phyloP scores from a whole-genome alignment of 2,329 filamentous ascomycete species.

The Neofusicoccum cordaticola region DNA sequence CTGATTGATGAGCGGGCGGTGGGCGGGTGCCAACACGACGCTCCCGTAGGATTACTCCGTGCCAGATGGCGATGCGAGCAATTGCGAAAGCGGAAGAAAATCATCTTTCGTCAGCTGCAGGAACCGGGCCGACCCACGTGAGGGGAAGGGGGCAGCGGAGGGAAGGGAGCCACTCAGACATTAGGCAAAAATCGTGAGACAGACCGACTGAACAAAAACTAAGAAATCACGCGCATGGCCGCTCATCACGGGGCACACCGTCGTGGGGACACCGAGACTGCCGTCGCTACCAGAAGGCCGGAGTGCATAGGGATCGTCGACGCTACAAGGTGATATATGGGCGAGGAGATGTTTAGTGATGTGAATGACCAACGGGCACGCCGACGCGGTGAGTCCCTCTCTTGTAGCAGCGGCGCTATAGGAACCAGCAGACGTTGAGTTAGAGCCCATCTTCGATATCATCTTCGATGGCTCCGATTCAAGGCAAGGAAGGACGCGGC shows the following conservation, averaged over 20 bases:
- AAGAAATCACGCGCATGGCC: neutral
- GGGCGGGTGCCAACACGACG: neutral
- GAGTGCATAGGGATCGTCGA: neutral
- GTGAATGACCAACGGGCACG: neutral
- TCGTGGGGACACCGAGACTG: neutral
- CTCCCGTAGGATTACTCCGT: neutral
- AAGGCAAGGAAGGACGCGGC: neutral
- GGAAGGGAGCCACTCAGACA: neutral
- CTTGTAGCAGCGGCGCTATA: no score
- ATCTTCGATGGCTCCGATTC: neutral
- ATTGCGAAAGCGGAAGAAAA: neutral
- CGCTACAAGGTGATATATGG: neutral
- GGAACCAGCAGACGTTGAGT: neutral
- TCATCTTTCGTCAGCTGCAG: neutral
- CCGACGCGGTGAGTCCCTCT: no score
- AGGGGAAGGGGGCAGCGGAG: no score
- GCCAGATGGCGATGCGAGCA: no score
- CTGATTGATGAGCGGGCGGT: neutral
- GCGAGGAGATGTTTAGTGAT: neutral
- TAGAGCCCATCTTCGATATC: neutral
- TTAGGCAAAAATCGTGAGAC: neutral
- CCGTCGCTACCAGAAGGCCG: neutral
- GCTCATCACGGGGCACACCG: neutral
- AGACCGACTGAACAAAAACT: neutral
- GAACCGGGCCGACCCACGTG: neutral